Evolutionary conservation across 441 rosid genomes (phyloP).

Genomic region (Eruca vesicaria): DNA sequence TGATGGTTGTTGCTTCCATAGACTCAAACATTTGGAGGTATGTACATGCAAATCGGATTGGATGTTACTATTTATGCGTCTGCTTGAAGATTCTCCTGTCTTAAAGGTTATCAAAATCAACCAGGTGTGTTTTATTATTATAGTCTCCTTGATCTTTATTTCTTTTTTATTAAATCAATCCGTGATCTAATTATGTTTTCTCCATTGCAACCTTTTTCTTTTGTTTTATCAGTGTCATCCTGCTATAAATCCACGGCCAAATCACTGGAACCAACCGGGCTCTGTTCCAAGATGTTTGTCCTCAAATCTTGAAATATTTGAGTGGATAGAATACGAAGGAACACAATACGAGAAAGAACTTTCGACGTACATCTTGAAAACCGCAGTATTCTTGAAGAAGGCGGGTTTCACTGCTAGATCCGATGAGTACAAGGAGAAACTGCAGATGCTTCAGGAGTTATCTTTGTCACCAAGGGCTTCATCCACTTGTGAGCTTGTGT

Average conservation of each 20-base stretch:
- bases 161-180: not conserved
- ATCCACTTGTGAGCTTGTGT: constrained; percentile 17
- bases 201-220: not conserved
- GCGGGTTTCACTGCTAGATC: not conserved
- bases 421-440: not conserved
- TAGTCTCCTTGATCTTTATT: not conserved
- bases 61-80: constrained; percentile 14
- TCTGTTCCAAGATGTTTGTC: constrained; percentile 17
- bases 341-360: constrained; percentile 18
- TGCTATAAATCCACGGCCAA: not conserved
- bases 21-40: constrained; percentile 8
- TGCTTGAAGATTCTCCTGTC: constrained; percentile 12
- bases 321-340: constrained; percentile 7
- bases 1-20: constrained; percentile 8
- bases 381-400: constrained; percentile 9
- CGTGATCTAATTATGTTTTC: not conserved
- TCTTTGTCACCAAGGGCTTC: constrained; percentile 17
- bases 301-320: constrained; percentile 17
- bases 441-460: constrained; percentile 15
- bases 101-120: constrained; percentile 16
- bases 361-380: constrained; percentile 15
- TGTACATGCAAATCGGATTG: constrained; percentile 24
- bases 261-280: constrained; percentile 1
- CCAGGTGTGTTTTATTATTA: not conserved
- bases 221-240: constrained; percentile 15